Percentiles rank a stretch among this genome's conserved stretches.
phyloP scores from a whole-genome alignment of 2,329 filamentous ascomycete species.

The Fusarium lyarnte region DNA sequence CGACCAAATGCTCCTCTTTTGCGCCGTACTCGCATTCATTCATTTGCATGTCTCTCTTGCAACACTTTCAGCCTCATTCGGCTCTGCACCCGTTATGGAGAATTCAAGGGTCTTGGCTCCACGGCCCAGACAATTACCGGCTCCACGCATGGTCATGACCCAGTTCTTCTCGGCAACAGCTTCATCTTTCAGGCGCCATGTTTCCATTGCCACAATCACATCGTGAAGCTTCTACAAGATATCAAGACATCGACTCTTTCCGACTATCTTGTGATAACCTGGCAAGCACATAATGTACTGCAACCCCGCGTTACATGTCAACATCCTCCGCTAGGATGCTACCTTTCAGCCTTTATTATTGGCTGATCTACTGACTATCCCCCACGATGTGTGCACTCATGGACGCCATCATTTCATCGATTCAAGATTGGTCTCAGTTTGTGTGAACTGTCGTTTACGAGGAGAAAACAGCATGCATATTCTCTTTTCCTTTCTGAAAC shows the following conservation, averaged over 20 bases:
- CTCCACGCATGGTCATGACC: conserved; percentile 17
- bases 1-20: neutral
- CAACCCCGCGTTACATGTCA: neutral
- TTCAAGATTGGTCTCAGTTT: neutral
- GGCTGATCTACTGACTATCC: neutral
- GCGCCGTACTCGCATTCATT: neutral
- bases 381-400: neutral
- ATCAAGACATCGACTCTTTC: neutral
- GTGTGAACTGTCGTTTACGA: neutral
- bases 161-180: neutral
- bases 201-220: neutral
- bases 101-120: conserved; percentile 22
- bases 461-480: neutral
- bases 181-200: neutral
- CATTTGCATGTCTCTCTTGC: neutral
- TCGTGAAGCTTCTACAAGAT: neutral
- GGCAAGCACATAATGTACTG: neutral
- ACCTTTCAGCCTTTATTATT: neutral
- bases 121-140: conserved; percentile 14
- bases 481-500: neutral
- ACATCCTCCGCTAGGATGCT: neutral
- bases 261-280: neutral
- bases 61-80: conserved; percentile 21
- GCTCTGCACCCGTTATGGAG: conserved; percentile 17
- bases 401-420: neutral